A percentile compares a stretch with the other conserved stretches of the same genome.
Evolutionary conservation across 75 land plant species (phyloP).

Genomic region (Sequoiadendron giganteum): DNA sequence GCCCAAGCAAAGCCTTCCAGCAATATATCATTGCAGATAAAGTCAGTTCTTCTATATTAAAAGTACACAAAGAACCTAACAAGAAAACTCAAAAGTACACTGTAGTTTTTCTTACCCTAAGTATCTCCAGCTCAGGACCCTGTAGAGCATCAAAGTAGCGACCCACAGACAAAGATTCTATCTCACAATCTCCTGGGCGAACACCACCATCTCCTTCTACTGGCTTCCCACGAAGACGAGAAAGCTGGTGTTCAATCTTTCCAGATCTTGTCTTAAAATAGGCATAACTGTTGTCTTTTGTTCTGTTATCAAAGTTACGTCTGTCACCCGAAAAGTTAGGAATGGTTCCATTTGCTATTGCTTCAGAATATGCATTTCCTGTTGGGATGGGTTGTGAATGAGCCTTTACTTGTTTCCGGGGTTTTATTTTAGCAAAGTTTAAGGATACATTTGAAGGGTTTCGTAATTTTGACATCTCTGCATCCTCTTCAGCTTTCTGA

Average conservation of each 20-base stretch:
- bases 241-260: constrained; percentile 57
- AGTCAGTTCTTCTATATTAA: not conserved
- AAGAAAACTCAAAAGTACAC: not conserved
- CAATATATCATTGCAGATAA: not conserved
- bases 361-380: constrained; percentile 12
- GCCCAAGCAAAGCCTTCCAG: not conserved
- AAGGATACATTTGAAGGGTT: not conserved
- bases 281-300: constrained; percentile 37
- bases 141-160: constrained; percentile 82
- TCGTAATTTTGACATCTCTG: not conserved
- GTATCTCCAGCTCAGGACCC: constrained; percentile 82
- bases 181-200: constrained; percentile 7
- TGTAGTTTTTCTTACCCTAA: constrained; percentile 37
- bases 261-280: constrained; percentile 69
- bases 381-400: constrained; percentile 49
- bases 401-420: constrained; percentile 20
- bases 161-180: constrained; percentile 47
- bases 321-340: constrained; percentile 8
- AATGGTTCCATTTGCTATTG: not conserved
- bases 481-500: constrained; percentile 9
- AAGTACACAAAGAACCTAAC: not conserved
- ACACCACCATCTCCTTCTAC: constrained; percentile 17
- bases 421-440: not conserved
- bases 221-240: constrained; percentile 41
- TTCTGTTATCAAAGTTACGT: constrained; percentile 7